Base-by-base conservation (phyloP, 495 filamentous ascomycete genomes). In the Penicillium psychrofluorescens region DNA sequence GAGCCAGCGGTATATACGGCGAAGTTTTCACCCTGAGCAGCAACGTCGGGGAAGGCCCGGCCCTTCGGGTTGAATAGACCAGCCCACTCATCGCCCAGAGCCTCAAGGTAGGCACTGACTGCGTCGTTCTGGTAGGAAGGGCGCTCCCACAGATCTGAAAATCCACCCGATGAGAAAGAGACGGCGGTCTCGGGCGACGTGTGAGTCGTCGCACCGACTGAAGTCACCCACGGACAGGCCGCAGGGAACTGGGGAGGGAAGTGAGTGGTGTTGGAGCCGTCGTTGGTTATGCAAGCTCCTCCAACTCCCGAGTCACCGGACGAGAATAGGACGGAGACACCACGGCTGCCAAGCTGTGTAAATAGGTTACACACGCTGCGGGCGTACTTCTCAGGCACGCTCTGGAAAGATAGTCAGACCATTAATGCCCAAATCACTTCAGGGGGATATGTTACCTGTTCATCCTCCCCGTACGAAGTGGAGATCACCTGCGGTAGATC, bases 391-490 rank as follows among this genome's bases (percentile, higher is more conserved):
- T 68, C 55, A 0, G 86, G 85, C 0, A 92, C 76, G 5, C 78
- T 84, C 66, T 90, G 66, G 9, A 11, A 38, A 13, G 8, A n/a
- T 35, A 4, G 35, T 47, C 52, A 54, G 44, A 29, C 7, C 28
- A 10, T 38, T 10, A 34, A 35, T 12, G 8, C 36, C 14, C 6
- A n/a, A 2, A 32, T 41, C 32, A 15, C 22, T 13, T 36, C 34
- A 35, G 4, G 29, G 6, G 16, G 7, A 30, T 7, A 10, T 22
- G 39, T 29, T 56, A 68, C 54, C 63, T 71, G 75, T 58, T 95
- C 88, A 37, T 89, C 78, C 50, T 91, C 87, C 34, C 85, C 86
- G 58, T 92, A 95, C 0, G 83, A 88, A 35, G 80, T 88, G 31
- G 84, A 82, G 46, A 95, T 77, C 10, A 85, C 79, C 46, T 84